Evolutionary conservation across 2,329 filamentous ascomycete genomes (phyloP), one percentile per base, ranked within the genome.

Genomic region (Didymella segeticola): DNA sequence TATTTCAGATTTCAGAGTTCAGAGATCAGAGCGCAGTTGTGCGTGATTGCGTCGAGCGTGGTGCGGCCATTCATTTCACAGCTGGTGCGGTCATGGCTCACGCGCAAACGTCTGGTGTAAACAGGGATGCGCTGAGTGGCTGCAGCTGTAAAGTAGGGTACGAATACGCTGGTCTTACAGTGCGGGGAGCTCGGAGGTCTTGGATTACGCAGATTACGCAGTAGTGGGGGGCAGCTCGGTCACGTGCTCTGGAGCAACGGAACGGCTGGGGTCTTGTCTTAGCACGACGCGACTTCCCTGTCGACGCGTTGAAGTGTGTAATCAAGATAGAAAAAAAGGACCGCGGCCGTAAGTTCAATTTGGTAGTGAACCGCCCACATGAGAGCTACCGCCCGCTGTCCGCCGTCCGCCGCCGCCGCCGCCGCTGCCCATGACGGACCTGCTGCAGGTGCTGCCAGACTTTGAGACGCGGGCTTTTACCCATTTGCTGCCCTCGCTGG

Each of bases 371-470:
- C 49, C 37, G 43, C 50, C n/a, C 43, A 63, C 55, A 71, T 72
- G 69, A 67, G n/a, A n/a, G n/a, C n/a, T n/a, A n/a, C n/a, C n/a
- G n/a, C n/a, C n/a, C n/a, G n/a, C n/a, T n/a, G n/a, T n/a, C n/a
- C n/a, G n/a, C n/a, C n/a, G n/a, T n/a, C n/a, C n/a, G n/a, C n/a
- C n/a, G n/a, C 52, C 47, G 39, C 48, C 49, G 53, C 57, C 53
- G 53, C 57, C 53, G 45, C 41, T 57, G 60, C 64, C 62, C 63
- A 96, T 96, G 91, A 91, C 88, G 57, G 93, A 98, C 84, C 86
- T 98, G 70, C 83, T 88, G 70, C 84, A 86, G 71, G 86, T 96
- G 72, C 84, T 97, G 62, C 92, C 93, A 67, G 83, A 86, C 76
- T 96, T 97, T 71, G 84, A 89, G 56, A 82, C 84, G 61, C 82